Evolutionary conservation across 2,329 filamentous ascomycete species (phyloP), one percentile per base, ranked within the genome.

Genomic region (Aspergillus ibericus): DNA sequence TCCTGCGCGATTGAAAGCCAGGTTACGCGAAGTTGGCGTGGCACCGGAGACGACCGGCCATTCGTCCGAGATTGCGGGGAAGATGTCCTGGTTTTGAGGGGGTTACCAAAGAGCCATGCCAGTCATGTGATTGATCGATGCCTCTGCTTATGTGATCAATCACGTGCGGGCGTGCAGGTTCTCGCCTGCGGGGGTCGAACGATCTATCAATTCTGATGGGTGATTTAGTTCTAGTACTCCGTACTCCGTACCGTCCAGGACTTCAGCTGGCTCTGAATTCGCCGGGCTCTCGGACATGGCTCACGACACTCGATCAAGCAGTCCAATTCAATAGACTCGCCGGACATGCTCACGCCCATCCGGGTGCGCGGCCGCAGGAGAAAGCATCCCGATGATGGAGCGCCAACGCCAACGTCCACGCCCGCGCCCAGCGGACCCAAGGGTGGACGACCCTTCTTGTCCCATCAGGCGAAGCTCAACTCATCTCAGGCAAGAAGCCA

Each of bases 241-340:
- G n/a, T n/a, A n/a, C n/a, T n/a, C n/a, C n/a, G n/a, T n/a, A 32
- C 3, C 9, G 2, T 9, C 9, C 15, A 5, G 15, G 35, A 16
- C 5, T 5, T 38, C 12, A 16, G 35, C 35, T 38, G 35, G 15
- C 35, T 16, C 35, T 38, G 35, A 16, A 38, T 5, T 3, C 13
- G 3, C 35, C 4, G n/a, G 15, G 15, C 35, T 5, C 3, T 22
- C 40, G 5, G 22, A 47, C 15, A 47, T 47, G 42, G 42, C 22
- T 29, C 13, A 15, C 22, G 20, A 20, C 27, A 47, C 1, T 6
- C 22, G 9, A 7, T 15, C 42, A 29, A 47, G 20, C 20, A 25
- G 8, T 47, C 7, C 42, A 12, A 25, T 15, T 15, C 12, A 29
- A 42, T n/a, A 93, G 89, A 49, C 18, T 51, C 35, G 35, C 55